Conservation (phyloP, 2,329 filamentous ascomycete genomes). For the Aspergillus chevalieri region DNA sequence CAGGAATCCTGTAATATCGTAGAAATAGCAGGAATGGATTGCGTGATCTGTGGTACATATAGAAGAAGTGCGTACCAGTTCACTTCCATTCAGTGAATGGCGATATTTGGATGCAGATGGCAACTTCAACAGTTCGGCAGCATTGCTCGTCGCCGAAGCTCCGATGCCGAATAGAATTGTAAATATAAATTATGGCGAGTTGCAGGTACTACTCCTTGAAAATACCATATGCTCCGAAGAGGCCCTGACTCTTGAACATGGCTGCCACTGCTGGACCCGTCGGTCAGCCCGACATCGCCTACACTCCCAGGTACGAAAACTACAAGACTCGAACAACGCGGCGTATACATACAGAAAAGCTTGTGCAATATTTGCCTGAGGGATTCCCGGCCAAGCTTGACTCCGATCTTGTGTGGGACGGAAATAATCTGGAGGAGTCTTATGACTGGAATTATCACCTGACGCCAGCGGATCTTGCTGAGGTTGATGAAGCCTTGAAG, state of each 20-base stretch:
- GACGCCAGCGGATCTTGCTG: constrained; percentile 32
- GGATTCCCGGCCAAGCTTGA: constrained; percentile 38
- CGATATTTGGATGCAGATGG: not conserved
- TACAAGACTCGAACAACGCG: not conserved
- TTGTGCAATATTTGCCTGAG: constrained; percentile 24
- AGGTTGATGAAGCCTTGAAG: constrained; percentile 39
- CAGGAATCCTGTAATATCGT: too few relatives aligned
- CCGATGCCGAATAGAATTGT: not conserved
- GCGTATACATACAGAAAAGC: not conserved
- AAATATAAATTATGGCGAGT: not conserved
- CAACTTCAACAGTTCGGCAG: not conserved
- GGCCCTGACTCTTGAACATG: not conserved
- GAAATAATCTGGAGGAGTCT: constrained; percentile 28
- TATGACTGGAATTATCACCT: constrained; percentile 40
- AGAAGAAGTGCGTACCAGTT: too few relatives aligned
- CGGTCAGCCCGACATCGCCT: not conserved
- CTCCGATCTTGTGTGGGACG: constrained; percentile 45
- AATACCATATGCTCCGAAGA: not conserved
- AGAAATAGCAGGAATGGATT: too few relatives aligned
- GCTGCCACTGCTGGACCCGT: not conserved
- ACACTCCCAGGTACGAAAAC: not conserved
- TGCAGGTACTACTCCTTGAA: not conserved
- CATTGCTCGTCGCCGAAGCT: not conserved
- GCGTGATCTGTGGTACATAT: too few relatives aligned
- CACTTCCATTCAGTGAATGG: not conserved